A percentile compares a stretch with the other conserved stretches of the same genome.
These are phyloP conservation scores for Flaveria brownii DNA, from an alignment of 129 eudicot genomes.

Conservation along the genomic window DNA sequence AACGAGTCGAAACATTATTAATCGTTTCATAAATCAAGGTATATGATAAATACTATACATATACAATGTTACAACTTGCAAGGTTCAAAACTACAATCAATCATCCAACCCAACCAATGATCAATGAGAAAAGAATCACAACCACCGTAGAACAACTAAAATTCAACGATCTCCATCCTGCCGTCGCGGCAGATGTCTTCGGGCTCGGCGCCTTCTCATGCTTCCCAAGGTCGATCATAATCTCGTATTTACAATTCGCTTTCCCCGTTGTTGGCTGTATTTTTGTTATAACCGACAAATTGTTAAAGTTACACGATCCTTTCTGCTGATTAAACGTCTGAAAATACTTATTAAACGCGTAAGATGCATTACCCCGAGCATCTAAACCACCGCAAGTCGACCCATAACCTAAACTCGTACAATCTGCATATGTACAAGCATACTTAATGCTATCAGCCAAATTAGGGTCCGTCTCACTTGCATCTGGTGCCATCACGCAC, in stretches of 20 bases:
- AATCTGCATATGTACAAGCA: conserved; percentile 84
- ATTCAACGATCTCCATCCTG: conserved; percentile 18
- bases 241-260: conserved; percentile 54
- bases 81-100: conserved; percentile 31
- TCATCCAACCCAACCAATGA: conserved; percentile 32
- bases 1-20: conserved; percentile 14
- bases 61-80: conserved; percentile 13
- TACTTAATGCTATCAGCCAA: conserved; percentile 46
- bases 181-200: conserved; percentile 16
- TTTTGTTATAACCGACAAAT: conserved; percentile 49
- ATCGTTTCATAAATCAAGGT: neutral
- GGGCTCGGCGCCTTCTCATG: conserved; percentile 42
- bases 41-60: neutral
- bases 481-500: conserved; percentile 77
- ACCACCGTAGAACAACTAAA: neutral
- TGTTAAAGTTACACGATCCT: conserved; percentile 70
- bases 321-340: conserved; percentile 70
- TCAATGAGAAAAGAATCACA: conserved; percentile 17
- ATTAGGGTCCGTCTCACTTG: conserved; percentile 57
- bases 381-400: conserved; percentile 77
- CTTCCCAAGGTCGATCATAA: conserved; percentile 63
- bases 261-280: conserved; percentile 54
- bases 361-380: conserved; percentile 66
- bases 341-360: conserved; percentile 83
- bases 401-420: conserved; percentile 88